Evolutionary conservation across 2,329 filamentous ascomycete genomes (phyloP).

Genomic region (Diplodia mutila): DNA sequence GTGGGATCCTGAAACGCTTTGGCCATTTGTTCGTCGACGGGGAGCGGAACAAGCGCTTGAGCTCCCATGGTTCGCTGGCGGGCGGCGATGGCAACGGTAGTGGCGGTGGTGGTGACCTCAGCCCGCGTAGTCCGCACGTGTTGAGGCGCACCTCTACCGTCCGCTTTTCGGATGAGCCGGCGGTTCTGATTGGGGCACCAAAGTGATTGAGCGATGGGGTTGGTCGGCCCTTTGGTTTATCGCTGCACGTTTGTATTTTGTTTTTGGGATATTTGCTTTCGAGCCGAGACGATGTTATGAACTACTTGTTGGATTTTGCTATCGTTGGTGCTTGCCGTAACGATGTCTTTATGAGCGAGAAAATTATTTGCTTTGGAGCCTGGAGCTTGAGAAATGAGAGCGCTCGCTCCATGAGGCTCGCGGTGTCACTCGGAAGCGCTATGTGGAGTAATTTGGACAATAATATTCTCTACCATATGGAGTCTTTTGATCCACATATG

Average conservation of each 20-base stretch:
- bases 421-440: background rate
- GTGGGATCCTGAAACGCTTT: background rate
- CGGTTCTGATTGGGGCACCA: background rate
- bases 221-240: background rate
- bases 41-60: conserved; percentile 2
- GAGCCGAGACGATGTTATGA: background rate
- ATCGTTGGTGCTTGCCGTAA: background rate
- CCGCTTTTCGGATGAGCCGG: background rate
- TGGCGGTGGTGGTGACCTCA: background rate
- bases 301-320: background rate
- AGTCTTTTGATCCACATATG: background rate
- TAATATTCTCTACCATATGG: background rate
- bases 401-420: background rate
- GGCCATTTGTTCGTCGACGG: conserved; percentile 1
- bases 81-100: background rate
- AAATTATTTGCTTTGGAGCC: background rate
- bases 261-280: background rate
- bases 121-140: background rate
- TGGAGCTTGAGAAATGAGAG: background rate
- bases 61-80: background rate
- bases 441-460: background rate
- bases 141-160: background rate
- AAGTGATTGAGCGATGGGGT: background rate
- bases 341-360: background rate
- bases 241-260: background rate